Conservation (phyloP, 2,329 filamentous ascomycete species). For the Aspergillus sp. region DNA sequence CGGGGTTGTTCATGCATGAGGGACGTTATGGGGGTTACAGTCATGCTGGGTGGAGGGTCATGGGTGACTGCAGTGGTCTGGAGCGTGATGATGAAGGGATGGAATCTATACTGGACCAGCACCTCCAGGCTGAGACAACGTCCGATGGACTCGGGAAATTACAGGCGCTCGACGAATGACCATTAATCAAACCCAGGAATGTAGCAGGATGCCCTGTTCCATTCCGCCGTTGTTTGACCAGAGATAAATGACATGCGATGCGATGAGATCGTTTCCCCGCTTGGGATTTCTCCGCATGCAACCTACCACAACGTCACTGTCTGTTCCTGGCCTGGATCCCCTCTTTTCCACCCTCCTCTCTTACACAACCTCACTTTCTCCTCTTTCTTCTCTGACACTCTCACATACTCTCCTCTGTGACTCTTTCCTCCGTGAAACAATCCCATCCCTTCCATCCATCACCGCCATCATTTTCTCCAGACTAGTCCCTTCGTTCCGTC, state of each 20-base stretch:
- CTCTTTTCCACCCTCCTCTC: constrained; percentile 7
- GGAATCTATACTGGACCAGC: not conserved
- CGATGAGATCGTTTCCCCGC: not conserved
- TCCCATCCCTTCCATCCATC: not conserved
- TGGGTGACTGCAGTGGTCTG: too few relatives aligned
- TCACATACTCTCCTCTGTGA: not conserved
- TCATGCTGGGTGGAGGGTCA: too few relatives aligned
- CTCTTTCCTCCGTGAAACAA: not conserved
- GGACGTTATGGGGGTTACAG: too few relatives aligned
- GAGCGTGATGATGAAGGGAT: not conserved
- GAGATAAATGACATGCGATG: too few relatives aligned
- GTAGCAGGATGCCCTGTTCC: too few relatives aligned
- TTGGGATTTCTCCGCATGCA: constrained; percentile 3
- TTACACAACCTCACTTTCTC: not conserved
- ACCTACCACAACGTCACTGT: constrained; percentile 16
- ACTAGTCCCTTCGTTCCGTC: constrained; percentile 2
- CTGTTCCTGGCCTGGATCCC: constrained; percentile 11
- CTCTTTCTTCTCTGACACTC: not conserved
- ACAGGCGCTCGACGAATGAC: not conserved
- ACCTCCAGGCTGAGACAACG: not conserved
- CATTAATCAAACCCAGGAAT: too few relatives aligned
- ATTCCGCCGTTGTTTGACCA: too few relatives aligned
- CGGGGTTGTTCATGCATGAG: too few relatives aligned
- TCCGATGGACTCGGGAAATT: not conserved
- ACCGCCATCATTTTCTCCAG: not conserved